Base-by-base conservation (phyloP, 148 eudicot species). In the Linanthus parryae region DNA sequence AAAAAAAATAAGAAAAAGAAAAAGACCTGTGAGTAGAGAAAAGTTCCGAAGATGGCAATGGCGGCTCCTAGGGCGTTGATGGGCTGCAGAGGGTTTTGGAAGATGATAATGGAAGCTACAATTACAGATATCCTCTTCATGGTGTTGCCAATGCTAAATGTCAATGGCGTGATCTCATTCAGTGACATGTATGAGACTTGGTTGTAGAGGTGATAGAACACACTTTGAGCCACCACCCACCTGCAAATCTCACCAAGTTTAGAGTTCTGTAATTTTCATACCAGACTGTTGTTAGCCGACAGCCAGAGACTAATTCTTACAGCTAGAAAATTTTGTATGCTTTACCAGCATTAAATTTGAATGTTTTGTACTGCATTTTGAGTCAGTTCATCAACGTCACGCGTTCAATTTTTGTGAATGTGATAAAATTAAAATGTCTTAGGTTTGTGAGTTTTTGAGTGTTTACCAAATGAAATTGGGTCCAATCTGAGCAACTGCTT, bases 401-500 rank as follows among this genome's bases (percentile, higher is more conserved):
- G n/a, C n/a, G n/a, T n/a, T n/a, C n/a, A n/a, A n/a, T n/a, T n/a
- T n/a, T n/a, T n/a, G n/a, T n/a, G n/a, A n/a, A n/a, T n/a, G n/a
- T n/a, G n/a, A n/a, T n/a, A n/a, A n/a, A n/a, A n/a, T n/a, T n/a
- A n/a, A n/a, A n/a, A n/a, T n/a, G n/a, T n/a, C n/a, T n/a, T n/a
- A n/a, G 36, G 50, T 27, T 23, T 48, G 41, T 28, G 27, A 20
- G 41, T 33, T 19, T 12, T 34, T 17, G n/a, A n/a, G 59, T 53
- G n/a, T 1, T 65, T 78, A 81, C 88, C 88, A 81, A 16, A 78
- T 48, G 55, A 81, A 77, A 44, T 78, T 66, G 3, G 88, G 88
- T 53, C 88, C 88, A 44, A 81, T 81, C 54, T 78, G 68, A 63
- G 88, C 29, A 52, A 81, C 16, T 20, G 88, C 83, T 1, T 41